phyloP scores from a whole-genome alignment of 306 rosid species.

The Gastrolobium villosum region DNA sequence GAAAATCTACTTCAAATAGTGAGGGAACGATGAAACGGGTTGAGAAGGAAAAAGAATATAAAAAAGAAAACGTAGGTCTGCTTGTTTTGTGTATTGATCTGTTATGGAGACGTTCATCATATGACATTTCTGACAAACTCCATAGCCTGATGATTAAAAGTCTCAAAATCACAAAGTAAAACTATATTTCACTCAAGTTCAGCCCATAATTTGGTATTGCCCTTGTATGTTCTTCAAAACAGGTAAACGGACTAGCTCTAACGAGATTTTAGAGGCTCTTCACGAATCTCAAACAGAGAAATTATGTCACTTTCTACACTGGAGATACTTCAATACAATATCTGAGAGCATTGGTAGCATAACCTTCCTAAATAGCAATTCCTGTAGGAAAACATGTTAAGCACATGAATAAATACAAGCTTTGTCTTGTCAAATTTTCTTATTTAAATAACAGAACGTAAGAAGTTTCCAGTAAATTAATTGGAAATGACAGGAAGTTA shows the following conservation, averaged over 20 bases:
- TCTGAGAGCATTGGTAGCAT: conserved; percentile 40
- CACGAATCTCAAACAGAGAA: conserved; percentile 42
- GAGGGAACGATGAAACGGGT: conserved; percentile 37
- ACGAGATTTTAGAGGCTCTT: conserved; percentile 53
- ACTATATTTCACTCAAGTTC: conserved; percentile 63
- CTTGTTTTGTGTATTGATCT: conserved; percentile 56
- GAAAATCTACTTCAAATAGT: conserved; percentile 45
- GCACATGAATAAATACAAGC: conserved; percentile 35
- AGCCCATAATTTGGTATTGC: conserved; percentile 58
- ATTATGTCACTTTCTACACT: conserved; percentile 55
- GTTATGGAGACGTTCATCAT: conserved; percentile 54
- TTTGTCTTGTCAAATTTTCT: background rate
- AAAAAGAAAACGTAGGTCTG: conserved; percentile 44
- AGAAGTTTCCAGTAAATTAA: background rate
- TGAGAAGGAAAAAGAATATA: conserved; percentile 14
- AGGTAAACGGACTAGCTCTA: conserved; percentile 67
- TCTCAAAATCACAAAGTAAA: conserved; percentile 63
- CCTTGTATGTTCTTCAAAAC: conserved; percentile 58
- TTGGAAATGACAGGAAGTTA: conserved; percentile 6
- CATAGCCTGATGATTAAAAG: conserved; percentile 63
- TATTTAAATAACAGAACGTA: conserved; percentile 20
- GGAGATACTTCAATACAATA: conserved; percentile 54
- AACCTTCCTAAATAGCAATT: conserved; percentile 78
- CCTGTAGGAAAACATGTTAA: conserved; percentile 63
- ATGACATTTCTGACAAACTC: conserved; percentile 57